Conservation (phyloP, 2,329 filamentous ascomycete genomes). For the Mycosphaerelloides madeirae region DNA sequence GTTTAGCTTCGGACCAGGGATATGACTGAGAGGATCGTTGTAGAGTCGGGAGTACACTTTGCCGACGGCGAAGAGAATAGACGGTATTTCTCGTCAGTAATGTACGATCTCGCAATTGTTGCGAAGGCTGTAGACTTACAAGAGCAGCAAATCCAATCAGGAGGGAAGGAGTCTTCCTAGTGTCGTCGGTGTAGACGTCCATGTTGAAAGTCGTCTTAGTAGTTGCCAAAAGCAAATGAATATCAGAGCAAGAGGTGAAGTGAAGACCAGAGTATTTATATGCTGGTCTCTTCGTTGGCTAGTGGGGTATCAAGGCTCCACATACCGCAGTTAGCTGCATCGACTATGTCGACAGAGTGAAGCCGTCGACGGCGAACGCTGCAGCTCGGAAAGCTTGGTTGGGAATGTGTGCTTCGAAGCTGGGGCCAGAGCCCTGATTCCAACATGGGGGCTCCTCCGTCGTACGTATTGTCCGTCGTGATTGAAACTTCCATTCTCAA, state of each 20-base stretch:
- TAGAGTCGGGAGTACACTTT: background rate
- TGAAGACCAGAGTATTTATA: background rate
- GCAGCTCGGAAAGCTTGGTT: too few species aligned
- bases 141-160: background rate
- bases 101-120: constrained; percentile 4
- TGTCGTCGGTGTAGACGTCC: background rate
- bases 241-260: background rate
- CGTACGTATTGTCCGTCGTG: too few species aligned
- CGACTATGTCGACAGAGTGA: too few species aligned
- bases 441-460: too few species aligned
- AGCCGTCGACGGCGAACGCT: too few species aligned
- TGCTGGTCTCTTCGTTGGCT: too few species aligned
- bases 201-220: background rate
- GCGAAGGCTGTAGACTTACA: constrained; percentile 4
- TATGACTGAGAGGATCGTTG: constrained; percentile 23
- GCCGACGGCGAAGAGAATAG: constrained; percentile 12
- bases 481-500: too few species aligned
- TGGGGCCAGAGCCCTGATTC: too few species aligned
- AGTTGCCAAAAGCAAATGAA: background rate
- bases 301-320: too few species aligned
- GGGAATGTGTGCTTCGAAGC: too few species aligned
- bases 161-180: background rate
- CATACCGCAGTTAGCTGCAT: too few species aligned
- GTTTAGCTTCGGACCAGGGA: constrained; percentile 40
- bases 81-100: constrained; percentile 6